Conservation (phyloP, 768 basidiomycete genomes). For the Boletus fagicola region DNA sequence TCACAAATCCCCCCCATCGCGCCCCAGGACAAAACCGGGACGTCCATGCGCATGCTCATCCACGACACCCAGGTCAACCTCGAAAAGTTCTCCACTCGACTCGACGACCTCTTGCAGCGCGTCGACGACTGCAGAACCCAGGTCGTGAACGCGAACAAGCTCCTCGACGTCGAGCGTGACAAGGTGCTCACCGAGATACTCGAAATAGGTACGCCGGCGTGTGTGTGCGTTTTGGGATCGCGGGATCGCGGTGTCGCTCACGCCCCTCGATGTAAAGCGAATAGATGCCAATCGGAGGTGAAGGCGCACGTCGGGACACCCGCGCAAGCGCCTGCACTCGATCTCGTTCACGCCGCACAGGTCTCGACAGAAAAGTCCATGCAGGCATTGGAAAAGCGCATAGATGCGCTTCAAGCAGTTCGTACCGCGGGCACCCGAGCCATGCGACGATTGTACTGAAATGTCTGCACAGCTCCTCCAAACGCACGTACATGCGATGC, state of each 20-base stretch:
- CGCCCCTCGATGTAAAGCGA: constrained; percentile 43
- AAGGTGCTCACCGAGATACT: constrained; percentile 50
- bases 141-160: constrained; percentile 48
- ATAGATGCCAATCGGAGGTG: constrained; percentile 59
- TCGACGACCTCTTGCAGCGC: constrained; percentile 49
- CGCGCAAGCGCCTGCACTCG: constrained; percentile 44
- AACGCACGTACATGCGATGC: constrained; percentile 54
- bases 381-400: constrained; percentile 49
- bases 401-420: constrained; percentile 57
- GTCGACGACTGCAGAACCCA: constrained; percentile 55
- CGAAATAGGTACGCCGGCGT: constrained; percentile 5
- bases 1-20: constrained; percentile 36
- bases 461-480: constrained; percentile 43
- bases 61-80: constrained; percentile 73
- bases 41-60: constrained; percentile 68
- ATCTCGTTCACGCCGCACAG: constrained; percentile 39
- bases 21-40: constrained; percentile 63
- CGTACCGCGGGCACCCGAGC: constrained; percentile 2
- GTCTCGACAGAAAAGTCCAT: constrained; percentile 39
- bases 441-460: constrained; percentile 13
- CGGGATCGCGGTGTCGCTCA: constrained; percentile 8
- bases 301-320: constrained; percentile 58
- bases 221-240: neutral
- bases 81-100: constrained; percentile 60
- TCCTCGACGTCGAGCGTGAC: constrained; percentile 63